A percentile compares a stretch with the other conserved stretches of the same genome.
These are phyloP conservation scores for Endocalyx cinctus DNA, from an alignment of 2,329 filamentous ascomycete species.

Conservation along the genomic window DNA sequence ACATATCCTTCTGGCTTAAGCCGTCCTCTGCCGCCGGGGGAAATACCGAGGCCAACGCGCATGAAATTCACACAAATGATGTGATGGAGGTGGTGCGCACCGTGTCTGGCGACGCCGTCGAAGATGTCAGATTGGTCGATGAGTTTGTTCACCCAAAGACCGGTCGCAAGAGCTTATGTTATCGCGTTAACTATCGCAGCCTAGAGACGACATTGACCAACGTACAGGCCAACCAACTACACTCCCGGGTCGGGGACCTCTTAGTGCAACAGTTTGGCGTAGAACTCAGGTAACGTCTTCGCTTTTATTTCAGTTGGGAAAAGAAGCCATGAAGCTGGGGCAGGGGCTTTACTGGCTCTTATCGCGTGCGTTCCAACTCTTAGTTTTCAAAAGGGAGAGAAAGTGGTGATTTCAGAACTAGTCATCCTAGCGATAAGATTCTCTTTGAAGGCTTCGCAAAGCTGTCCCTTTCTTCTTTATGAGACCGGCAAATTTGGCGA, in stretches of 20 bases:
- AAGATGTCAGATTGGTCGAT: conserved; percentile 82
- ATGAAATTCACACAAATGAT: conserved; percentile 85
- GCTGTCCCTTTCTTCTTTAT: no score
- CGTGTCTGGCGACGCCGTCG: conserved; percentile 75
- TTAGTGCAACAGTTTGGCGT: conserved; percentile 72
- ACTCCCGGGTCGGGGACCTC: conserved; percentile 60
- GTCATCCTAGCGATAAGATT: no score
- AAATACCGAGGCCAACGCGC: conserved; percentile 33
- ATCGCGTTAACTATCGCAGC: conserved; percentile 90
- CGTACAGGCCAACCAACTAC: conserved; percentile 70
- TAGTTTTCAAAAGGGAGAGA: no score
- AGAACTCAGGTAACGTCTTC: conserved; percentile 59
- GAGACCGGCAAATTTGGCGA: no score
- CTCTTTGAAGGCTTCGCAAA: no score
- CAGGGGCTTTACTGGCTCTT: no score
- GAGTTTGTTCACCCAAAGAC: conserved; percentile 86
- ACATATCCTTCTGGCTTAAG: conserved; percentile 88
- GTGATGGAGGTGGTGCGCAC: conserved; percentile 92
- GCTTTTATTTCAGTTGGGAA: no score
- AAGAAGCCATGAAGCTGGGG: no score
- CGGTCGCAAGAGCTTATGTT: conserved; percentile 78
- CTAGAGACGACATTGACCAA: conserved; percentile 87
- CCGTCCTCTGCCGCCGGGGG: conserved; percentile 43
- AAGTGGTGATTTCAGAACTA: no score
- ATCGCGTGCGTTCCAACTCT: no score